Base-by-base conservation (phyloP, 441 rosid species). In the Pelargonium fulgidum region DNA sequence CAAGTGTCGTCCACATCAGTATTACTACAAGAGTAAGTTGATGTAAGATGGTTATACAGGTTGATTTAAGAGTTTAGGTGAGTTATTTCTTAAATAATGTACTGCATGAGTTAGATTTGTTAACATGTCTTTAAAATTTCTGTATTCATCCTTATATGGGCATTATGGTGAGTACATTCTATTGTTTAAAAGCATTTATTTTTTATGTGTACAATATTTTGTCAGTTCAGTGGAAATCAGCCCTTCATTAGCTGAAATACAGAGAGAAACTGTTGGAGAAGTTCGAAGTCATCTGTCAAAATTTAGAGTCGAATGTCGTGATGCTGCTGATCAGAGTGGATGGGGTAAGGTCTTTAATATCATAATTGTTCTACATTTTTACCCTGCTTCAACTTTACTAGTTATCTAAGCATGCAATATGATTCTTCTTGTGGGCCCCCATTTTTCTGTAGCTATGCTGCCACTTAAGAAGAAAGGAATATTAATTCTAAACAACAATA, bases 141-240 rank as follows among this genome's bases (percentile, higher is more conserved):
- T 44, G 13, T 11, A 44, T 44, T 44, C 48, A 44, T 44, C 48
- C 62, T 24, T 56, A 14, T 52, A 52, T 33, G 65, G 4, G 58
- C 13, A 70, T 63, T 64, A 11, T 42, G 12, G 11, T 62, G 54
- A 75, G 29, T 70, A 19, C 62, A 63, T 33, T 52, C 62, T 73
- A 68, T 59, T 66, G 48, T 8, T 3, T 71, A 39, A 62, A 70
- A 69, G n/a, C 73, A 66, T 26, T 69, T 36, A 52, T 69, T 75
- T 58, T 67, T 77, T 71, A 54, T 14, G 5, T 16, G 14, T 52
- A 5, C 17, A 6, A 52, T 36, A 13, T 64, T 10, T 12, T 66
- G 80, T 81, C 87, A 94, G 99, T 66, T 94, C 96, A 62, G 89
- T 94, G 78, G 99, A 91, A 84, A 93, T 93, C 77, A 93, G 99